These are phyloP conservation scores for Trebouxia gelatinosa DNA, from an alignment of 163 green algal species.

Conservation along the genomic window DNA sequence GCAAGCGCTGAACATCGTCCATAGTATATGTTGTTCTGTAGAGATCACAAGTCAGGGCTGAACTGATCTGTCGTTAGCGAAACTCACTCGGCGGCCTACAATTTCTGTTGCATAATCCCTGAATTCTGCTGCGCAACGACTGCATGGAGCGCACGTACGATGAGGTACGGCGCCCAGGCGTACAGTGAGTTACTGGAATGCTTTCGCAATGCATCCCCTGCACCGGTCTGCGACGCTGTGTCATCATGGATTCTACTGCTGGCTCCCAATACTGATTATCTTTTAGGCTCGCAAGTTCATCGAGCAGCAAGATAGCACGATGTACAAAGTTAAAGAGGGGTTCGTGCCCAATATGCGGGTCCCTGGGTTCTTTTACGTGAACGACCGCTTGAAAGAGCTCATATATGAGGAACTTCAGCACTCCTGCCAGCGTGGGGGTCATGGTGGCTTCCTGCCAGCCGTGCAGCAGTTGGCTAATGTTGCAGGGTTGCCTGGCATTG, in stretches of 20 bases:
- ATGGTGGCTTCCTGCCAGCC: conserved; percentile 86
- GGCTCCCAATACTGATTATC: background rate
- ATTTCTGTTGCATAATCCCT: too few species aligned
- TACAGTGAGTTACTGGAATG: background rate
- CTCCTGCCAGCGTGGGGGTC: conserved; percentile 39
- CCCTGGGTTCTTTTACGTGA: conserved; percentile 74
- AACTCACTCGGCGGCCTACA: too few species aligned
- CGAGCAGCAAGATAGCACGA: conserved; percentile 36
- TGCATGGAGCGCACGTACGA: conserved; percentile 38
- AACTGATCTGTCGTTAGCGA: too few species aligned
- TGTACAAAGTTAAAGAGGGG: conserved; percentile 54
- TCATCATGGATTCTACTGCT: too few species aligned
- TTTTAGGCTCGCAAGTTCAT: conserved; percentile 58
- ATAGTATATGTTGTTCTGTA: too few species aligned
- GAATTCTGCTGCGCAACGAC: too few species aligned
- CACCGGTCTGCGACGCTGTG: background rate
- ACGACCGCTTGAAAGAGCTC: conserved; percentile 58
- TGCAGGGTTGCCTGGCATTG: conserved; percentile 83
- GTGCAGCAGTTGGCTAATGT: conserved; percentile 93
- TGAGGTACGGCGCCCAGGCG: conserved; percentile 33
- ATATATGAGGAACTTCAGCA: conserved; percentile 71
- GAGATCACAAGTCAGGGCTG: too few species aligned
- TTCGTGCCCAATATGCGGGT: conserved; percentile 81
- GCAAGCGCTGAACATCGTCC: too few species aligned
- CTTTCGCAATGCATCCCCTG: background rate